A percentile compares a stretch with the other conserved stretches of the same genome.
Evolutionary conservation across 441 rosid species (phyloP).

Genomic region (Bruguiera hainesii): DNA sequence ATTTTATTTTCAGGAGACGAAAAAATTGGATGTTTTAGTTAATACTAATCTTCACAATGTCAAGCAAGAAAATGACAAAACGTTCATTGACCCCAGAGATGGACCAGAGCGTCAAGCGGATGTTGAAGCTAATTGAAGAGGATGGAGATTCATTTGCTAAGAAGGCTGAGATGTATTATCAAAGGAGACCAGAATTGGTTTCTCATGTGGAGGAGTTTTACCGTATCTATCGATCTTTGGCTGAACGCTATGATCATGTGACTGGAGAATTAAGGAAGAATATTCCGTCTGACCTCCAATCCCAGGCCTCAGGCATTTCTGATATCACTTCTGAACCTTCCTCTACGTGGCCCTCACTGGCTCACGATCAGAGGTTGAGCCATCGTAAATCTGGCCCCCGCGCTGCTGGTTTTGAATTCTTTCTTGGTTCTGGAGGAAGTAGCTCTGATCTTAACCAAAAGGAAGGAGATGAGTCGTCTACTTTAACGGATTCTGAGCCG

Average conservation of each 20-base stretch:
- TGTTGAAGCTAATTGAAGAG: constrained; percentile 86
- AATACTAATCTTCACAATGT: constrained; percentile 24
- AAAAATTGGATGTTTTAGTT: not conserved
- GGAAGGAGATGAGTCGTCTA: constrained; percentile 80
- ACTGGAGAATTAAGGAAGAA: constrained; percentile 74
- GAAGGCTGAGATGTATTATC: constrained; percentile 91
- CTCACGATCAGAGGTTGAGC: constrained; percentile 38
- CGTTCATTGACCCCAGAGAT: constrained; percentile 49
- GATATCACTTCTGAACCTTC: constrained; percentile 49
- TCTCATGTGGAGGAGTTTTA: constrained; percentile 79
- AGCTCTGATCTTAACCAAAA: constrained; percentile 48
- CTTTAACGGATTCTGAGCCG: constrained; percentile 63
- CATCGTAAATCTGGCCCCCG: constrained; percentile 57
- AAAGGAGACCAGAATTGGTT: constrained; percentile 77
- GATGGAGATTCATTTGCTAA: constrained; percentile 91
- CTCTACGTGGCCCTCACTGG: constrained; percentile 35
- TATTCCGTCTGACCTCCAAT: constrained; percentile 65
- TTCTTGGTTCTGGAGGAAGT: constrained; percentile 67
- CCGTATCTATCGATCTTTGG: constrained; percentile 80
- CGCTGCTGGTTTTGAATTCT: constrained; percentile 85
- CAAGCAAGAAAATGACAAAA: constrained; percentile 25
- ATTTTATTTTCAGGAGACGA: constrained; percentile 5
- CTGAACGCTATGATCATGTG: constrained; percentile 86
- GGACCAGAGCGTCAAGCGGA: constrained; percentile 71
- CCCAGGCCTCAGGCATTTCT: constrained; percentile 65